Base-by-base conservation (phyloP, 495 filamentous ascomycete species). In the Peziza echinospora region DNA sequence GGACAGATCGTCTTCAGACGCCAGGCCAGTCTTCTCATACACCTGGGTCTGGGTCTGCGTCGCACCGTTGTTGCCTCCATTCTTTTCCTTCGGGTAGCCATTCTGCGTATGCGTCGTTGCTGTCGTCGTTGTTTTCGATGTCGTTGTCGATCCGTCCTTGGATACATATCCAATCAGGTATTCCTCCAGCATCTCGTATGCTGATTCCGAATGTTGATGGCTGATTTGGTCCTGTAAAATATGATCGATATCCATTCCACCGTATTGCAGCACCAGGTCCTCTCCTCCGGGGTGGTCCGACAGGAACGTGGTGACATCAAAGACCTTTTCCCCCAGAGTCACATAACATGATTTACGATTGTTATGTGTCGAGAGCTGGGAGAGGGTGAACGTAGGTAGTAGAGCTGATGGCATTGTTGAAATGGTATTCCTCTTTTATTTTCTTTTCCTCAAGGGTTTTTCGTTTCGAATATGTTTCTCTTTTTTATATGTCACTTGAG, bases 241-340 rank as follows among this genome's bases (percentile, higher is more conserved):
- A 7, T 77, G 71, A 25, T 66, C 66, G 43, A 93, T 69, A 62
- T 99, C 91, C 63, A 84, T 83, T 41, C 87, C 89, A 25, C 71
- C 89, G 64, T 89, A 85, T 45, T 92, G 79, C 42, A 96, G 68
- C 47, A 99, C 76, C 48, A 96, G 61, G 48, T 94, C 83, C 53
- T 72, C 73, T 47, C 91, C 91, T 50, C 87, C 91, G 26, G 91
- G 91, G 61, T 99, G 91, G 49, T 80, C 75, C 42, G 78, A 70
- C 46, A 94, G 59, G 56, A 99, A 99, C 22, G 75, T 68, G 21
- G 91, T 93, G 49, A 99, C 72, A 70, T 99, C 84, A 72, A 84
- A 96, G 54, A 96, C 89, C 52, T 86, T 87, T 22, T 69, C 71
- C 26, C 84, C 89, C 39, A 93, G 62, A 0, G 82, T 86, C 52